Base-by-base conservation (phyloP, 108 stramenopile species). In the Epithemia pelagica region DNA sequence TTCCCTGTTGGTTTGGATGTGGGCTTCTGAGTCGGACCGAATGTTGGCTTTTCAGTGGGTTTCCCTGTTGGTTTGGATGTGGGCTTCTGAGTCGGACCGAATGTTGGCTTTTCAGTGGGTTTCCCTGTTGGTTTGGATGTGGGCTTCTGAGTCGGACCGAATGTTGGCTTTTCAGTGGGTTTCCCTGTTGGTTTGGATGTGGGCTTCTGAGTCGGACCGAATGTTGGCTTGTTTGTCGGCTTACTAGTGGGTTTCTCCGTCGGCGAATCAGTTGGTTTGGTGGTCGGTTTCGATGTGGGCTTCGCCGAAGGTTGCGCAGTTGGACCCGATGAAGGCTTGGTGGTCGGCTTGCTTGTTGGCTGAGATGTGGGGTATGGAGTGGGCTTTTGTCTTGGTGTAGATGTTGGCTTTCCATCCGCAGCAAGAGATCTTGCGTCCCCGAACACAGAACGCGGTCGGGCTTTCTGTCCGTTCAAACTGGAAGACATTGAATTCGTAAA, bases 91-190 rank as follows among this genome's bases (percentile, higher is more conserved):
- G 56, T 58, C 5, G 26, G 7, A 19, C 8, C 8, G 26, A 8
- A 23, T 58, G 56, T 58, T 18, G 56, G 56, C 26, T 18, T 27
- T n/a, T 58, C 56, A 21, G 56, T 58, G 21, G 56, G 56, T 26
- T 27, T 58, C 18, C 15, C 7, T 58, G 26, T 58, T 7, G 56
- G 56, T 26, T 27, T 58, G 7, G 7, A 5, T 7, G 56, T 23
- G 21, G 56, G 18, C 26, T 23, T 58, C 15, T 58, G 8, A 5
- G 56, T 58, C 7, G 56, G 56, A 7, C 8, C 8, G 5, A 19
- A 5, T 5, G 56, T 58, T 19, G 56, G 56, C 21, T 27, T 23
- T 7, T 7, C 5, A 7, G 56, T 58, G 8, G 7, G 56, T 8
- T 26, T 58, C 21, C 8, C 25, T 5, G 56, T 58, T 10, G 37